Percentiles rank a stretch among this genome's conserved stretches.
Conservation (phyloP, 2,329 filamentous ascomycete species). For the Sphaerulina vaccinii region DNA sequence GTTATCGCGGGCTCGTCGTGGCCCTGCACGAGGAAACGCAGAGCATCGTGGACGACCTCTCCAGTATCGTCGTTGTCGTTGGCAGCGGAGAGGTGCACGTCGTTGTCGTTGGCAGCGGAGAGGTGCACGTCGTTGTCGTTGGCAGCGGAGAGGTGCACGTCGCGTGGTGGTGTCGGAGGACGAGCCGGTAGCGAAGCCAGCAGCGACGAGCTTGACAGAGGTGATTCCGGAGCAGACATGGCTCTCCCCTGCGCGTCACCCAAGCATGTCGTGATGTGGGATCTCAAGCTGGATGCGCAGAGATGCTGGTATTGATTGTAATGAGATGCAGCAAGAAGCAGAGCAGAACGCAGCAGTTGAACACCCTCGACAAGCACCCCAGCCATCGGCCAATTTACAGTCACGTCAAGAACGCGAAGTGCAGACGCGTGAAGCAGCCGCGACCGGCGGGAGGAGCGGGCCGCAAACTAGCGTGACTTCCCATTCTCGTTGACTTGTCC, state of each 20-base stretch:
- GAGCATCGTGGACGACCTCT: conserved; percentile 33
- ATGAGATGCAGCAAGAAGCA: neutral
- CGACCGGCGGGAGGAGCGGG: too few relatives aligned
- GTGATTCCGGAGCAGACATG: conserved; percentile 23
- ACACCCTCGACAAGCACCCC: neutral
- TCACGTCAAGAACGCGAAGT: neutral
- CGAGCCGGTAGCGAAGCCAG: conserved; percentile 52
- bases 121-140: neutral
- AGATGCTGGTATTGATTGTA: too few relatives aligned
- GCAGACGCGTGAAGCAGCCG: neutral
- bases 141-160: conserved; percentile 31
- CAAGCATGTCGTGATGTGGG: too few relatives aligned
- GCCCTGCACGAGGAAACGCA: conserved; percentile 42
- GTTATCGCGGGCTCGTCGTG: conserved; percentile 26
- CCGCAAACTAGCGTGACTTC: neutral
- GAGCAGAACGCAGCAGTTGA: neutral
- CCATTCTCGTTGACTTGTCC: neutral
- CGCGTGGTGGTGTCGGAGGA: conserved; percentile 58
- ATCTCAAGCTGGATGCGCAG: too few relatives aligned
- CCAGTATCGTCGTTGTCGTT: neutral
- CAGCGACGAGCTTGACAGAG: conserved; percentile 27
- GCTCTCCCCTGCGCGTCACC: neutral
- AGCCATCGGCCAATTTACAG: neutral
- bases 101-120: neutral
- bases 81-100: neutral